Conservation (phyloP, 208 protist species). For the Histomonas meleagridis region DNA sequence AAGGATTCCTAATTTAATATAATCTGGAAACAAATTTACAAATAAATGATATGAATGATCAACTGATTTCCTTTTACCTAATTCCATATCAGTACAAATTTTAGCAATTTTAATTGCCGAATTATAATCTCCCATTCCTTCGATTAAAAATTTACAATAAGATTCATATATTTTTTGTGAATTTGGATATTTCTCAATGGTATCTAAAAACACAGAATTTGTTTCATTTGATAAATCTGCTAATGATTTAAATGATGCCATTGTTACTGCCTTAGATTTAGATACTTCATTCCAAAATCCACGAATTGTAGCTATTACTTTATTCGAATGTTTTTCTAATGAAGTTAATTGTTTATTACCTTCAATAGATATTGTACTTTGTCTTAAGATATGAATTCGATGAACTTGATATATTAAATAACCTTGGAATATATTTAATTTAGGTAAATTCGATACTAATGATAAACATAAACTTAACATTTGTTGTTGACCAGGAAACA, state of each 20-base stretch:
- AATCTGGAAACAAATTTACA: neutral
- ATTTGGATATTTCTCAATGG: neutral
- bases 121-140: conserved; percentile 1
- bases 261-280: neutral
- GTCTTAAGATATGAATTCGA: neutral
- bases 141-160: neutral
- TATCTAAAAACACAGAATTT: neutral
- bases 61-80: neutral
- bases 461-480: neutral
- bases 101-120: neutral
- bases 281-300: neutral
- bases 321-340: neutral
- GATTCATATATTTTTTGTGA: neutral
- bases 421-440: neutral
- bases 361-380: neutral
- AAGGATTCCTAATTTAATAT: neutral
- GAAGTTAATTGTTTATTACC: neutral
- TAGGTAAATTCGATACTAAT: neutral
- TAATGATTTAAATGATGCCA: neutral
- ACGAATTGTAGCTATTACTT: neutral
- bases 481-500: neutral
- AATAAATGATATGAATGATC: neutral
- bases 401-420: neutral
- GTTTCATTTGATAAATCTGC: neutral
- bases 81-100: neutral